These are phyloP conservation scores for Trichoderma sp. DNA, from an alignment of 2,329 filamentous ascomycete species.

Conservation along the genomic window DNA sequence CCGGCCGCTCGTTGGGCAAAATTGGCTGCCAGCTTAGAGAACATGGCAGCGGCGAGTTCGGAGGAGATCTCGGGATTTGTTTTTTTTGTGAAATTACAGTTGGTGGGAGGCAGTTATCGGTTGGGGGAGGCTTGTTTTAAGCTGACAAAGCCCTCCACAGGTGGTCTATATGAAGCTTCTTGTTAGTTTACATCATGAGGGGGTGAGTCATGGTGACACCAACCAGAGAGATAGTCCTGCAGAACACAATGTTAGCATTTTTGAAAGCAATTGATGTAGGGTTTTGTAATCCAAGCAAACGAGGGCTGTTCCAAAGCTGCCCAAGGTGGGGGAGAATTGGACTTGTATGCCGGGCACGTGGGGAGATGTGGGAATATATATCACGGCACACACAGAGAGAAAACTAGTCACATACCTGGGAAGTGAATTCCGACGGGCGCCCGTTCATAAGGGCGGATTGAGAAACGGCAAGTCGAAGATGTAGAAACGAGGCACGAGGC, in stretches of 20 bases:
- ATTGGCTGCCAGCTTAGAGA: slow-evolving; percentile 53
- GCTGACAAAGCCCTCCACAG: slow-evolving; percentile 41
- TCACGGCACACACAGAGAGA: neutral
- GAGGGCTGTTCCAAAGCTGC: neutral
- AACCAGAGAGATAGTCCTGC: slow-evolving; percentile 75
- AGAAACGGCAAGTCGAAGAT: slow-evolving; percentile 26
- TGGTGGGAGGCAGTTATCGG: neutral
- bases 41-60: slow-evolving; percentile 45
- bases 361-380: neutral
- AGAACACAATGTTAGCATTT: slow-evolving; percentile 18
- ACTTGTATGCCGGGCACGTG: neutral
- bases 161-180: slow-evolving; percentile 34
- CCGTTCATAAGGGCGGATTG: slow-evolving; percentile 77
- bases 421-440: slow-evolving; percentile 80
- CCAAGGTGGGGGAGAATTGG: neutral
- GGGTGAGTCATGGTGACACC: slow-evolving; percentile 45
- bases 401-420: slow-evolving; percentile 59
- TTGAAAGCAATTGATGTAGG: neutral
- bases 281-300: neutral
- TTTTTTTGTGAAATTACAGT: neutral
- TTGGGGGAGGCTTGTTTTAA: slow-evolving; percentile 22
- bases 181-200: slow-evolving; percentile 25
- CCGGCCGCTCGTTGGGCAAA: slow-evolving; percentile 53
- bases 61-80: neutral
- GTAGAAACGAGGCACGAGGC: slow-evolving; percentile 20